phyloP scores from a whole-genome alignment of 495 filamentous ascomycete genomes.

The Hyaloscypha hepaticicola region DNA sequence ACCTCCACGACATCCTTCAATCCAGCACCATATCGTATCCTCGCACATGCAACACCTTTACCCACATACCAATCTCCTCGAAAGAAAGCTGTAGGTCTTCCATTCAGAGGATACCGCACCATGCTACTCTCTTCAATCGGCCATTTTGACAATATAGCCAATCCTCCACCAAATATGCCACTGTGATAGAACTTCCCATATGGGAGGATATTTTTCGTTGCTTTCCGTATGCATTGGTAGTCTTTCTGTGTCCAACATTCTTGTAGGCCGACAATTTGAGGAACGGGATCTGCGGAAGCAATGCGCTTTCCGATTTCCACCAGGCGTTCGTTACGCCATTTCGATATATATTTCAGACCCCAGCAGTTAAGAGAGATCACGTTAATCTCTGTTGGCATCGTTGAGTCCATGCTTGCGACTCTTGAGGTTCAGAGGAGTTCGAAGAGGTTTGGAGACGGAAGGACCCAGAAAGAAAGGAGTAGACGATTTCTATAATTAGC shows the following conservation, averaged over 20 bases:
- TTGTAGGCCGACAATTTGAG: slow-evolving; percentile 89
- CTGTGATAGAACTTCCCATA: slow-evolving; percentile 93
- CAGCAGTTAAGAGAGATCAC: slow-evolving; percentile 92
- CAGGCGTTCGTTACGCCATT: slow-evolving; percentile 75
- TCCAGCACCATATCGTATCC: slow-evolving; percentile 68
- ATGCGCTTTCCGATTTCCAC: slow-evolving; percentile 78
- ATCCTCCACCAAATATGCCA: slow-evolving; percentile 83
- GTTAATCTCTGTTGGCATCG: slow-evolving; percentile 58
- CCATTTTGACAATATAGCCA: slow-evolving; percentile 93
- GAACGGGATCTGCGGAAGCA: slow-evolving; percentile 61
- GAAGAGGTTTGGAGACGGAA: not conserved
- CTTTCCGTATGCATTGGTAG: slow-evolving; percentile 75
- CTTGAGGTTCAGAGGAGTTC: not conserved
- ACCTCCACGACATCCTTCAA: slow-evolving; percentile 76
- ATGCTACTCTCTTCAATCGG: slow-evolving; percentile 93
- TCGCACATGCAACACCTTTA: slow-evolving; percentile 87
- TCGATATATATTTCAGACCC: slow-evolving; percentile 87
- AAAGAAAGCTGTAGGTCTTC: slow-evolving; percentile 88
- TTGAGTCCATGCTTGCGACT: slow-evolving; percentile 13
- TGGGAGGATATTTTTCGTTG: slow-evolving; percentile 77
- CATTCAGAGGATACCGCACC: slow-evolving; percentile 87
- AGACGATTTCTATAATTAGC: slow-evolving; percentile 11
- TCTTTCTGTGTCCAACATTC: slow-evolving; percentile 95
- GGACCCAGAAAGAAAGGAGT: not conserved
- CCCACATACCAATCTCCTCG: slow-evolving; percentile 94